These are phyloP conservation scores for Castanea sativa DNA, from an alignment of 306 rosid species.

Conservation along the genomic window DNA sequence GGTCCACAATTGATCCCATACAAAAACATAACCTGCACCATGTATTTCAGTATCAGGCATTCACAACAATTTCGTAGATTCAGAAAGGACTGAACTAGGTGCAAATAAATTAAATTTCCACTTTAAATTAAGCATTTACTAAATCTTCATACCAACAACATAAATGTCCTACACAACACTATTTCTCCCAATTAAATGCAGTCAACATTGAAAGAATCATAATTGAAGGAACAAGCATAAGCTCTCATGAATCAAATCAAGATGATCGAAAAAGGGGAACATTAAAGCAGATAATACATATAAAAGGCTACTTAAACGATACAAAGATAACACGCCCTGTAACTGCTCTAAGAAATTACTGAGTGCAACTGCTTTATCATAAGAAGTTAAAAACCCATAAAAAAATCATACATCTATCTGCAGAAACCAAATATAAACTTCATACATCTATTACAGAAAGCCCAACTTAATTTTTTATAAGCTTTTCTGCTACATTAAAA, in stretches of 20 bases:
- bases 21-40: neutral
- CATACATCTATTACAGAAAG: neutral
- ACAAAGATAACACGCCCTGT: neutral
- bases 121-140: neutral
- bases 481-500: neutral
- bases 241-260: neutral
- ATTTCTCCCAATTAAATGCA: neutral
- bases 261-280: neutral
- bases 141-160: neutral
- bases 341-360: neutral
- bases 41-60: neutral
- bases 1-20: neutral
- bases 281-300: neutral
- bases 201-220: neutral
- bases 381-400: neutral
- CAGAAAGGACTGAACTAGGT: neutral
- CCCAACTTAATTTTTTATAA: neutral
- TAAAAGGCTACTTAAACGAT: neutral
- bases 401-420: neutral
- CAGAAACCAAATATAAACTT: neutral
- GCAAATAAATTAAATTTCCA: neutral
- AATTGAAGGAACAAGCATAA: neutral
- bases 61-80: neutral
- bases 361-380: neutral
- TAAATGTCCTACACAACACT: neutral